Evolutionary conservation across 148 eudicot species (phyloP).

Genomic region (Diospyros lotus): DNA sequence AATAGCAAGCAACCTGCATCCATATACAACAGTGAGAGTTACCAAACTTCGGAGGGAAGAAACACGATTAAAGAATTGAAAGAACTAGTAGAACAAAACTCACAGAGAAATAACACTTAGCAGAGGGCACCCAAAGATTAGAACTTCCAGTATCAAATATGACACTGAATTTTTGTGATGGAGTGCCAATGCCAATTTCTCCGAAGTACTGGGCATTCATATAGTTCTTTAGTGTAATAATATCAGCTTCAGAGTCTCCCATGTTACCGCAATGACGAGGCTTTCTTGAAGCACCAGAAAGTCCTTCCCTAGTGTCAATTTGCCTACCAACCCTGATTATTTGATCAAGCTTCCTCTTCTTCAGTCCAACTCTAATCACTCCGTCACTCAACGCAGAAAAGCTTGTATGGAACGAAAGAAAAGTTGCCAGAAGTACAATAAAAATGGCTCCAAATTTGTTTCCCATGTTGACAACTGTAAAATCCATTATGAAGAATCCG

Average conservation of each 20-base stretch:
- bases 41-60: background rate
- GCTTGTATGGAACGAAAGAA: slow-evolving; percentile 34
- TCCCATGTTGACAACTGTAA: slow-evolving; percentile 49
- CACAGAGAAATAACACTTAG: slow-evolving; percentile 80
- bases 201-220: slow-evolving; percentile 88
- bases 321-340: slow-evolving; percentile 35
- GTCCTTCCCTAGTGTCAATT: slow-evolving; percentile 24
- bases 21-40: slow-evolving; percentile 3
- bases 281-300: slow-evolving; percentile 15
- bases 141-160: slow-evolving; percentile 94
- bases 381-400: slow-evolving; percentile 41
- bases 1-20: slow-evolving; percentile 69
- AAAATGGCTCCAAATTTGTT: slow-evolving; percentile 23
- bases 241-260: slow-evolving; percentile 44
- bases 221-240: slow-evolving; percentile 65
- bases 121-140: slow-evolving; percentile 88
- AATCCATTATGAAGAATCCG: slow-evolving; percentile 4
- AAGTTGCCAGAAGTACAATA: slow-evolving; percentile 33
- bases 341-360: slow-evolving; percentile 56
- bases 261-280: slow-evolving; percentile 27
- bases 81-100: slow-evolving; percentile 22
- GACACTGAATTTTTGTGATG: slow-evolving; percentile 82
- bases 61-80: background rate
- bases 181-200: slow-evolving; percentile 89
- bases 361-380: slow-evolving; percentile 62